These are phyloP conservation scores for Diaporthe helianthi DNA, from an alignment of 2,329 filamentous ascomycete genomes.

Conservation along the genomic window DNA sequence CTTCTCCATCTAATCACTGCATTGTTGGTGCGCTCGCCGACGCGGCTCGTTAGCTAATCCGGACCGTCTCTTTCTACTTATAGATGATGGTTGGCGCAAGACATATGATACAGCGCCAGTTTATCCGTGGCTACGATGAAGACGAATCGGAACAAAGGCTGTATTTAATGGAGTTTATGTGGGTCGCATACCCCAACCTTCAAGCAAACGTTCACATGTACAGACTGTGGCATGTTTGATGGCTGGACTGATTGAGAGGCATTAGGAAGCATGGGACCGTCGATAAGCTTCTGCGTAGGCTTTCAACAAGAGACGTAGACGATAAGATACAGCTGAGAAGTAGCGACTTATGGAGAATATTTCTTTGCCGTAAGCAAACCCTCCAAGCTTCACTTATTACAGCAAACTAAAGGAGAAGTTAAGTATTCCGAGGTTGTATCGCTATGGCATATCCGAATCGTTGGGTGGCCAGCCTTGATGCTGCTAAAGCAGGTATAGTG, in stretches of 20 bases:
- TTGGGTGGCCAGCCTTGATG: background rate
- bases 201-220: no score
- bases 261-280: background rate
- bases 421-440: constrained; percentile 7
- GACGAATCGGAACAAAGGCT: background rate
- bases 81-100: background rate
- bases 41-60: background rate
- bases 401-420: background rate
- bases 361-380: background rate
- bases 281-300: background rate
- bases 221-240: background rate
- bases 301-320: background rate
- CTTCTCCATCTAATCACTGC: background rate
- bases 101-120: constrained; percentile 4
- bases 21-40: background rate
- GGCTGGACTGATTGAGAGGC: background rate
- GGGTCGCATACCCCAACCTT: background rate
- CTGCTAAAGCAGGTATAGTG: background rate
- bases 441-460: background rate
- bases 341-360: background rate
- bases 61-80: no score
- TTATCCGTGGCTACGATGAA: background rate
- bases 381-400: background rate
- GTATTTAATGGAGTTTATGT: constrained; percentile 9
- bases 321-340: background rate